phyloP scores from a whole-genome alignment of 2,329 filamentous ascomycete genomes.

The Myotisia sp. region DNA sequence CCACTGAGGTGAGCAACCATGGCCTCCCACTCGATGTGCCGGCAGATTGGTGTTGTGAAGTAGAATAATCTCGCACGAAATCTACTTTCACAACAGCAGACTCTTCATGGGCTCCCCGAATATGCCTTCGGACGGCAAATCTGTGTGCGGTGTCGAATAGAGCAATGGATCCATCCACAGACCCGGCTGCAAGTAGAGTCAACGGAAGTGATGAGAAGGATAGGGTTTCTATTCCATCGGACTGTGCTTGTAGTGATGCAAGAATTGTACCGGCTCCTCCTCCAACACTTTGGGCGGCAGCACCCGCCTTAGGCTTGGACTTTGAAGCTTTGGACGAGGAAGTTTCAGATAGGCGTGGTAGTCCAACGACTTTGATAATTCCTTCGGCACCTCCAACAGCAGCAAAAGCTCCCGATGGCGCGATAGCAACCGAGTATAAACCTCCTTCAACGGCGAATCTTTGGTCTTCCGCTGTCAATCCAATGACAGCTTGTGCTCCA shows the following conservation, averaged over 20 bases:
- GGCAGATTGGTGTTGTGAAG: slow-evolving; percentile 15
- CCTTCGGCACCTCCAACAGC: slow-evolving; percentile 82
- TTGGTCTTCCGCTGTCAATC: slow-evolving; percentile 66
- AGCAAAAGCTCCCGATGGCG: slow-evolving; percentile 63
- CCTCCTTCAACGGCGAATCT: slow-evolving; percentile 86
- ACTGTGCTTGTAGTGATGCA: slow-evolving; percentile 66
- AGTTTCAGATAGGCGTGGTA: slow-evolving; percentile 49
- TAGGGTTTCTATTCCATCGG: slow-evolving; percentile 63
- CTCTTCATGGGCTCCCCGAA: slow-evolving; percentile 72
- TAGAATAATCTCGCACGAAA: slow-evolving; percentile 47
- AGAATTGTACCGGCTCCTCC: slow-evolving; percentile 56
- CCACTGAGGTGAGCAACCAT: slow-evolving; percentile 67
- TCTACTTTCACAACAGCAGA: slow-evolving; percentile 85
- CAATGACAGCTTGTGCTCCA: slow-evolving; percentile 53
- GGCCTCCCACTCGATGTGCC: slow-evolving; percentile 31
- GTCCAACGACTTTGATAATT: slow-evolving; percentile 66
- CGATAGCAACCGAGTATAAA: slow-evolving; percentile 72
- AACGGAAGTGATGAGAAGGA: slow-evolving; percentile 48
- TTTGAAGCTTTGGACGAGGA: slow-evolving; percentile 37
- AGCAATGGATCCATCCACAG: slow-evolving; percentile 56
- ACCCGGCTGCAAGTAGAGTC: slow-evolving; percentile 47
- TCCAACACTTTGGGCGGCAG: slow-evolving; percentile 36
- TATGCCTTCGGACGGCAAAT: slow-evolving; percentile 72
- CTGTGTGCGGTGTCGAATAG: slow-evolving; percentile 76
- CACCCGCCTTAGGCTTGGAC: slow-evolving; percentile 33